phyloP scores from a whole-genome alignment of 2,329 filamentous ascomycete genomes.

The Fonsecaea pugnacius region DNA sequence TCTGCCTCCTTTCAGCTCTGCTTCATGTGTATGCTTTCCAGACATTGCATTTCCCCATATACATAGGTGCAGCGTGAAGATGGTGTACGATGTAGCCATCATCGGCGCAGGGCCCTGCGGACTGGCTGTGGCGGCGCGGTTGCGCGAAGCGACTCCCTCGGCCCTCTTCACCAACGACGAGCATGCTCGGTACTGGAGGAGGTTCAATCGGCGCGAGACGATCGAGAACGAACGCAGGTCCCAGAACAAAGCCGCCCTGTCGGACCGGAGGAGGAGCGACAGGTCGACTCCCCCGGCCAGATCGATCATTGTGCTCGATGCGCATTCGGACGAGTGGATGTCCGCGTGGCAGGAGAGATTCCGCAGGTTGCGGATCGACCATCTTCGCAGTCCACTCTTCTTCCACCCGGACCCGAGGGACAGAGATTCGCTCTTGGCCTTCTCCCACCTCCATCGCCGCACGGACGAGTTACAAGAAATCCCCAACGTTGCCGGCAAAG shows the following conservation, averaged over 20 bases:
- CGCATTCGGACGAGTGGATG: constrained; percentile 68
- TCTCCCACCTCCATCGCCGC: constrained; percentile 65
- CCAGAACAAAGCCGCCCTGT: background rate
- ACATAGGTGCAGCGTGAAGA: constrained; percentile 7
- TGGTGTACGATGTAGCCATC: constrained; percentile 66
- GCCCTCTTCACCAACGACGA: constrained; percentile 84
- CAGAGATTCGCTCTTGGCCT: constrained; percentile 72
- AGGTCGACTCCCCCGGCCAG: background rate
- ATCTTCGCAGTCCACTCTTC: constrained; percentile 79
- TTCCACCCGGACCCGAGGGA: constrained; percentile 80
- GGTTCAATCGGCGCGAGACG: constrained; percentile 29
- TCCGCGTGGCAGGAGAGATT: constrained; percentile 72
- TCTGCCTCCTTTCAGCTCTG: background rate
- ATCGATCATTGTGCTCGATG: constrained; percentile 69
- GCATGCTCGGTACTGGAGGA: constrained; percentile 67
- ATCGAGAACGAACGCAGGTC: constrained; percentile 27
- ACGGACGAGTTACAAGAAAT: constrained; percentile 71
- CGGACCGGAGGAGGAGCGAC: background rate
- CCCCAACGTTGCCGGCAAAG: constrained; percentile 74
- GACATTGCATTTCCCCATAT: background rate
- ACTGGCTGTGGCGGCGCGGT: constrained; percentile 72
- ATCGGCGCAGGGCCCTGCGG: constrained; percentile 76
- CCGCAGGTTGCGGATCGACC: constrained; percentile 68
- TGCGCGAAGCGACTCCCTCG: constrained; percentile 73
- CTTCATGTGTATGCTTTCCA: background rate